Percentiles rank a stretch among this genome's conserved stretches.
Conservation (phyloP, 352 stramenopile genomes). For the Pythium volutum region DNA sequence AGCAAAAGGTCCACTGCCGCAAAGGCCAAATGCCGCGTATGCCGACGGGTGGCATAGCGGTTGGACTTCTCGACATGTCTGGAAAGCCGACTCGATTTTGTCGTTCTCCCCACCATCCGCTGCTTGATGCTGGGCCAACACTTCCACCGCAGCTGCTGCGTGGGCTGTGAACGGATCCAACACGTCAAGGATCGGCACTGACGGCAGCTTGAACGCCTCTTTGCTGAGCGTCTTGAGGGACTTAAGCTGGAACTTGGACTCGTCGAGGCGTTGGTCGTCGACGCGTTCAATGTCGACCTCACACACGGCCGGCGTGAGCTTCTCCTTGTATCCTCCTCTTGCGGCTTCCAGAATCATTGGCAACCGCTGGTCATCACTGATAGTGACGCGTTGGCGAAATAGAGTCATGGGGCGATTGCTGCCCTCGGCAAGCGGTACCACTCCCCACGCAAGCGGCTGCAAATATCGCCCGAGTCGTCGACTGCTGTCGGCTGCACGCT, state of each 20-base stretch:
- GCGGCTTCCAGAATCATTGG: slow-evolving; percentile 48
- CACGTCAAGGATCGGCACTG: slow-evolving; percentile 15
- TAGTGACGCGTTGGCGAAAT: slow-evolving; percentile 53
- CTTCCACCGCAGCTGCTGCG: not conserved
- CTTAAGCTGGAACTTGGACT: slow-evolving; percentile 39
- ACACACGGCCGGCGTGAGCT: slow-evolving; percentile 43
- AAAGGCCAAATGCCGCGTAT: slow-evolving; percentile 34
- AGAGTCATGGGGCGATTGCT: slow-evolving; percentile 49
- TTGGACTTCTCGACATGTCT: slow-evolving; percentile 44
- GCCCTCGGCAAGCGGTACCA: slow-evolving; percentile 42
- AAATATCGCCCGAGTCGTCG: slow-evolving; percentile 48
- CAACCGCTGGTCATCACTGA: slow-evolving; percentile 63
- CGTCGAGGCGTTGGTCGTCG: slow-evolving; percentile 34
- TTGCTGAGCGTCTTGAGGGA: slow-evolving; percentile 20
- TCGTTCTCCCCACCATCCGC: not conserved
- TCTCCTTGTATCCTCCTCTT: slow-evolving; percentile 59
- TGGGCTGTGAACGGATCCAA: slow-evolving; percentile 15
- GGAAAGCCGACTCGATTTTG: not conserved
- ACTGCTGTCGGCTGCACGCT: slow-evolving; percentile 42
- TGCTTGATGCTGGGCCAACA: not conserved
- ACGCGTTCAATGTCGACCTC: slow-evolving; percentile 58
- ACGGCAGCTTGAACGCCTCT: slow-evolving; percentile 12
- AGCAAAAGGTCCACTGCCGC: slow-evolving; percentile 50
- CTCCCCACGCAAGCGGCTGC: slow-evolving; percentile 63
- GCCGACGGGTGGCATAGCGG: slow-evolving; percentile 49